Evolutionary conservation across 179 eudicot species (phyloP).

Genomic region (Silene coronaria): DNA sequence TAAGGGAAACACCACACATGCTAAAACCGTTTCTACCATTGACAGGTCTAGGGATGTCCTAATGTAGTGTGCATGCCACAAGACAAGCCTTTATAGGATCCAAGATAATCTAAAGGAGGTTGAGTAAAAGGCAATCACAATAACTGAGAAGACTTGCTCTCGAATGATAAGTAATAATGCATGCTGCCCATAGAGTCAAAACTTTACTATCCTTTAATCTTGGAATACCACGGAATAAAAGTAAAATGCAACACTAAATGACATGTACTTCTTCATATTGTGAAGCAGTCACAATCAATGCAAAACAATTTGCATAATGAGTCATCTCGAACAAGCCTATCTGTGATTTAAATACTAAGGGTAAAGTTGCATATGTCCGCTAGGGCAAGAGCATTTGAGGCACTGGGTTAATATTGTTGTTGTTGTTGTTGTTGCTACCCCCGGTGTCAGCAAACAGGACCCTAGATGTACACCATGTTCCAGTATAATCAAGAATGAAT

Average conservation of each 20-base stretch:
- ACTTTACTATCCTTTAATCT: not conserved
- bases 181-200: not conserved
- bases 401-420: too few relatives aligned
- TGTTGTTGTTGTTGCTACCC: too few relatives aligned
- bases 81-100: not conserved
- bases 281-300: not conserved
- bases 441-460: not conserved
- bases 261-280: not conserved
- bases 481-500: not conserved
- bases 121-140: not conserved
- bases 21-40: not conserved
- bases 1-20: too few relatives aligned
- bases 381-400: not conserved
- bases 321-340: not conserved
- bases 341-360: not conserved
- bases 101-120: not conserved
- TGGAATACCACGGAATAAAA: too few relatives aligned
- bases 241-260: too few relatives aligned
- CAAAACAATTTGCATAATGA: not conserved
- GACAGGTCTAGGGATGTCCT: not conserved
- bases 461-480: not conserved
- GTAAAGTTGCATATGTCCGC: not conserved
- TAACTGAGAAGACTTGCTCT: not conserved
- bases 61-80: not conserved
- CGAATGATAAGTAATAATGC: not conserved